Base-by-base conservation (phyloP, 768 basidiomycete species). In the Candolleomyces aberdarensis region DNA sequence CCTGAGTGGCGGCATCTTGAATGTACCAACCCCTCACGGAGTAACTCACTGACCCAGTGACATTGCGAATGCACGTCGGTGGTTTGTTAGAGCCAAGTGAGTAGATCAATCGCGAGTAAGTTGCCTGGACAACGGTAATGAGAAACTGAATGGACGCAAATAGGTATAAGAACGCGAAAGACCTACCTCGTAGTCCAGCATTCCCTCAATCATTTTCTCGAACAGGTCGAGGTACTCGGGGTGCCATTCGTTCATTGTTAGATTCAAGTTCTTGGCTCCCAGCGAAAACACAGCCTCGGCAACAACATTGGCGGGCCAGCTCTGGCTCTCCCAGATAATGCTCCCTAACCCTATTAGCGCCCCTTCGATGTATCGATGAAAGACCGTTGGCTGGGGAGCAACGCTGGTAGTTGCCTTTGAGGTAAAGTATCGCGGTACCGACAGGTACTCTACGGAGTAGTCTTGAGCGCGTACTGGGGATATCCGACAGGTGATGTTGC, bases 151-250 rank as follows among this genome's bases (percentile, higher is more conserved):
- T 36, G n/a, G n/a, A n/a, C n/a, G n/a, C 32, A 32, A 32, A 9
- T 32, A 9, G 5, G 6, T 36, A 36, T 6, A 36, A 11, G 11
- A 36, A 36, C 6, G 6, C 6, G 36, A 36, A 36, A 36, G 11
- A 36, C 36, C 11, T 7, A 36, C 36, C 11, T 36, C 36, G 36
- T 36, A 36, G 3, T 71, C 68, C 7, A 70, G 20, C 22, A 70
- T 66, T 13, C 69, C 69, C 65, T 68, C 59, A 14, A 71, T 58
- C 66, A 71, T 66, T 22, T 57, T 57, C 54, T 60, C 67, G 22
- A 51, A 68, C 20, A 71, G 57, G 36, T 17, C 59, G 48, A 69
- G 59, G 56, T 66, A 66, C 36, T 14, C 31, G 3, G 47, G 15
- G 13, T 46, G 29, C 36, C 19, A 39, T 3, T 15, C 32, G 48